Conservation (phyloP, 2,329 filamentous ascomycete species). For the Botrytis byssoidea region DNA sequence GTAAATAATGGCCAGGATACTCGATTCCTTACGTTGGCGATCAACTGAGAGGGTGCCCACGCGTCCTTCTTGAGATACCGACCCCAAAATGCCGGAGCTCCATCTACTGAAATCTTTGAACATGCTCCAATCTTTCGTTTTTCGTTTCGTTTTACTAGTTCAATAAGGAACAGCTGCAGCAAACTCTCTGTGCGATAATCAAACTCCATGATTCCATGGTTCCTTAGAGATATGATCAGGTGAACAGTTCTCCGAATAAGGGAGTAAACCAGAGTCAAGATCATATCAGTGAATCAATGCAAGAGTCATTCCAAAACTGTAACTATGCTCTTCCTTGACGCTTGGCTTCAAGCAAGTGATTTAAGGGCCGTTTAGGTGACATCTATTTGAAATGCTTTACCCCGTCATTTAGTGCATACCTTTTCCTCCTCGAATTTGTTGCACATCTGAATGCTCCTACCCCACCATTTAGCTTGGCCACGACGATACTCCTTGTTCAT, state of each 20-base stretch:
- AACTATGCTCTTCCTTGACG: neutral
- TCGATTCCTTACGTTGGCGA: neutral
- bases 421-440: neutral
- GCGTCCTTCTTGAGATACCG: neutral
- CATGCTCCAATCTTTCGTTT: accelerated
- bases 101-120: neutral
- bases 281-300: neutral
- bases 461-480: neutral
- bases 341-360: neutral
- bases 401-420: neutral
- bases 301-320: neutral
- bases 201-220: neutral
- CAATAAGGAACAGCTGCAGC: neutral
- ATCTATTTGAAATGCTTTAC: neutral
- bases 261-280: neutral
- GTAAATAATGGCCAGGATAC: neutral
- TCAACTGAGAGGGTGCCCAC: neutral
- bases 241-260: neutral
- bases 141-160: neutral
- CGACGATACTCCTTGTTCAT: neutral
- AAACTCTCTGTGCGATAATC: neutral
- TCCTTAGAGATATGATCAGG: no score
- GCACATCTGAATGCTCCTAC: neutral
- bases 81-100: neutral
- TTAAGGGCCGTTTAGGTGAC: neutral